Conservation (phyloP, 2,329 filamentous ascomycete genomes). For the Hypoxylon sp. region DNA sequence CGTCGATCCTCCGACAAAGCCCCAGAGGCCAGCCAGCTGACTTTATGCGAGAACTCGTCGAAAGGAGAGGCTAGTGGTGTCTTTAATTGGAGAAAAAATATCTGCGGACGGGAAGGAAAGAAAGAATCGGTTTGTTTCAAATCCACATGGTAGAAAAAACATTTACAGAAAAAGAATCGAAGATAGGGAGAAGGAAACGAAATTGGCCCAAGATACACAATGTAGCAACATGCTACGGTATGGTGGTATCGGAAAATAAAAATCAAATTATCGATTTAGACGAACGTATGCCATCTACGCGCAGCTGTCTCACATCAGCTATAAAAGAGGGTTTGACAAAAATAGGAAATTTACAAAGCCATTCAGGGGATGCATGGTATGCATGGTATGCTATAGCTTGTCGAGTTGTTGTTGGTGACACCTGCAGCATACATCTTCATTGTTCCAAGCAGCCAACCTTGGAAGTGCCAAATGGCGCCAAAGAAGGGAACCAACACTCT, state of each 20-base stretch:
- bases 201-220: slow-evolving; percentile 6
- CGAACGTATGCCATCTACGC: slow-evolving; percentile 13
- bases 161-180: background rate
- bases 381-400: background rate
- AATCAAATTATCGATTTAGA: slow-evolving; percentile 14
- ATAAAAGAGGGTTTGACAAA: slow-evolving; percentile 8
- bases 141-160: slow-evolving; percentile 16
- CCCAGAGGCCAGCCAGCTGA: slow-evolving; percentile 33
- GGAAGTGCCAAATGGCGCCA: slow-evolving; percentile 5
- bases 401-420: background rate
- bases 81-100: background rate
- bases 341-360: slow-evolving; percentile 9
- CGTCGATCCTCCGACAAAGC: slow-evolving; percentile 32
- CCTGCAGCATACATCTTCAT: background rate
- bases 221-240: slow-evolving; percentile 6
- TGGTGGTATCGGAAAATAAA: slow-evolving; percentile 22
- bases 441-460: background rate
- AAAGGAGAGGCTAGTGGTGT: slow-evolving; percentile 17
- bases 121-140: slow-evolving; percentile 21
- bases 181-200: slow-evolving; percentile 6
- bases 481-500: background rate
- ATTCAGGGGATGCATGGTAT: background rate
- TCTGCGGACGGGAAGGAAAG: background rate
- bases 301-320: slow-evolving; percentile 16
- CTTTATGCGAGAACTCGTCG: slow-evolving; percentile 10